Evolutionary conservation across 2,329 filamentous ascomycete genomes (phyloP), one percentile per base, ranked within the genome.

Genomic region (Claviceps africana): DNA sequence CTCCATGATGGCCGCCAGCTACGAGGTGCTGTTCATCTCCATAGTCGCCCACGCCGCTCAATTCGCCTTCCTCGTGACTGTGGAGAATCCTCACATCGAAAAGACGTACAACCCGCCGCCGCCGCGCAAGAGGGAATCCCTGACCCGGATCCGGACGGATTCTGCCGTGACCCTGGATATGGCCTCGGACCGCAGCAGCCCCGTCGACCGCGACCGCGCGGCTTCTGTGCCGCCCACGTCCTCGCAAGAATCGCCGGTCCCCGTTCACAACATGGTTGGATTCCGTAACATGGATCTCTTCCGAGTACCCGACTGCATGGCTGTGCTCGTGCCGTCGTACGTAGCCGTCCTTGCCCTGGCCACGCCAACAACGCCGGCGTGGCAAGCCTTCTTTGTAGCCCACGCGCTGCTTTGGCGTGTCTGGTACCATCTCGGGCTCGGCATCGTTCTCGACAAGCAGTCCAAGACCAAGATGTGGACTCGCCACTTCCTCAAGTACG

Each of bases 1-100:
- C 64, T 96, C 91, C 55, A 84, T 96, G 72, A 94, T 98, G 85
- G 90, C 89, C 47, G 91, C 91, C 56, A 98, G 93, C 74, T 97
- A 97, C 71, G 89, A 91, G 63, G 91, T 98, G 54, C 78, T 98
- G 48, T 90, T 95, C 75, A 96, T 97, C 67, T 97, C 93, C 53
- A 91, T 98, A 62, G 71, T 94, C 62, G 93, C 91, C 55, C 93
- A 98, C 71, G 82, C 89, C 60, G 88, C 90, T 54, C 93, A 98
- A 71, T 91, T 98, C 67, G 84, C 84, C 55, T 98, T 98, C 72
- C 77, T 98, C 57, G 82, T 88, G 51, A 75, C 88, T 55, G 88
- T 98, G 57, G 93, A 98, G 71, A 95, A 94, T 63, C 93, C 93
- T 50, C 93, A 98, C 64, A 98, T 98, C 70, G 89, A 97, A 63